Evolutionary conservation across 1,284 basidiomycete species (phyloP), one percentile per base, ranked within the genome.

Genomic region (Trichosporon sp.): DNA sequence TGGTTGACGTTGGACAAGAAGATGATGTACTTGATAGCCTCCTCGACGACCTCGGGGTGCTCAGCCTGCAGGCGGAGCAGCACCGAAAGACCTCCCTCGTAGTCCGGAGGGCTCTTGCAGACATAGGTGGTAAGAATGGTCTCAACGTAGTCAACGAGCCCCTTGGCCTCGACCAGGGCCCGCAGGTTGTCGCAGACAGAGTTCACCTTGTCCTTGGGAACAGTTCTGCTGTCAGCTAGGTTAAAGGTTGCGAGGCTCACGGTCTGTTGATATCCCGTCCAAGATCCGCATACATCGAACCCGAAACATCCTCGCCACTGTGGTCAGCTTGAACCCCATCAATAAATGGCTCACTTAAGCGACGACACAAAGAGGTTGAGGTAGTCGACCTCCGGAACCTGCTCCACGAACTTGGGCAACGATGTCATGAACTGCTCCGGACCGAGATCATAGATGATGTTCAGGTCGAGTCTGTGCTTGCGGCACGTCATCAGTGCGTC

Each of bases 1-100:
- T 87, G 88, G 76, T 99, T 90, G 0, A 95, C 93, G 77, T 98
- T 94, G 18, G 94, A 93, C 34, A 99, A 87, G 86, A 98, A 99
- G 80, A 99, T 97, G 81, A 99, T 91, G 78, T 99, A 99, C 81
- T 96, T 98, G 77, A 98, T 92, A 2, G 96, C 96, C 68, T 98
- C 95, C 78, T 98, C 94, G 4, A 97, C 92, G 0, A 93, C 83
- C 44, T 89, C 86, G 0, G 90, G 88, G 73, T 92, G 87, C 9
- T 85, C 86, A 29, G 89, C 92, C 84, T 92, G 89, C 66, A 98
- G 84, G 44, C 87, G 87, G 56, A 93, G 87, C n/a, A 98, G 85
- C 9, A 95, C 85, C 6, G 86, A 83, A 0, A 99, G 86, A 0
- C 89, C 95, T 13, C 90, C 87, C 80, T 98, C 95, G 77, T 95